A percentile compares a stretch with the other conserved stretches of the same genome.
phyloP scores from a whole-genome alignment of 2,329 filamentous ascomycete genomes.

The Ophiostoma populinum region DNA sequence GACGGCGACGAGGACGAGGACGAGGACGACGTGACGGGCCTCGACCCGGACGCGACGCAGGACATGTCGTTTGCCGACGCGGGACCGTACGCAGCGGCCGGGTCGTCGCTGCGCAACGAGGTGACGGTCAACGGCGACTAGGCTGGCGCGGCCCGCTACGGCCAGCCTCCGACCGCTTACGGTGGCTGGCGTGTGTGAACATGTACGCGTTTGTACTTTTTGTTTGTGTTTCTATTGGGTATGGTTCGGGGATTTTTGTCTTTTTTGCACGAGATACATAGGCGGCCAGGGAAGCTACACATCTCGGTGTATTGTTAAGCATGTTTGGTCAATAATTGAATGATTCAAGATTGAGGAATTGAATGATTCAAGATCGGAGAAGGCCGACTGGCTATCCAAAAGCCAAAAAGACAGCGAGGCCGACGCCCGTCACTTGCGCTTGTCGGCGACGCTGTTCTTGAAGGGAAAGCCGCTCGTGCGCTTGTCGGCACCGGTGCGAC shows the following conservation, averaged over 20 bases:
- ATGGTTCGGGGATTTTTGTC: too few species aligned
- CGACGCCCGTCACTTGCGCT: slow-evolving; percentile 15
- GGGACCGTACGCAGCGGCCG: slow-evolving; percentile 7
- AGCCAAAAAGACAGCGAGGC: too few species aligned
- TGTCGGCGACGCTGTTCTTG: slow-evolving; percentile 18
- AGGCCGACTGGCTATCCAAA: too few species aligned
- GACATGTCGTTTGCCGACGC: slow-evolving; percentile 10
- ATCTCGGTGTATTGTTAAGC: too few species aligned
- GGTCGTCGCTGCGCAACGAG: slow-evolving; percentile 9
- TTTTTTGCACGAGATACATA: background rate
- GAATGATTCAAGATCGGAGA: too few species aligned
- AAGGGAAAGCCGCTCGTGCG: slow-evolving; percentile 24
- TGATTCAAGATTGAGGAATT: too few species aligned
- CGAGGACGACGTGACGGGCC: slow-evolving; percentile 4
- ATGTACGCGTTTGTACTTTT: background rate
- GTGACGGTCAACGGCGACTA: slow-evolving; percentile 6
- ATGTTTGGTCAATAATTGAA: too few species aligned
- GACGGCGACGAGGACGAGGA: slow-evolving; percentile 14
- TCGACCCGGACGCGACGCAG: slow-evolving; percentile 10
- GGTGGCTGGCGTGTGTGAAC: background rate
- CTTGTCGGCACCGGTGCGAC: slow-evolving; percentile 24
- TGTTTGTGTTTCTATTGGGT: background rate
- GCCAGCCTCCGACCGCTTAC: too few species aligned
- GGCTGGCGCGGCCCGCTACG: too few species aligned
- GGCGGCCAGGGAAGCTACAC: background rate